Evolutionary conservation across 208 protist genomes (phyloP), one percentile per base, ranked within the genome.

Genomic region (Leptomonas pyrrhocoris): DNA sequence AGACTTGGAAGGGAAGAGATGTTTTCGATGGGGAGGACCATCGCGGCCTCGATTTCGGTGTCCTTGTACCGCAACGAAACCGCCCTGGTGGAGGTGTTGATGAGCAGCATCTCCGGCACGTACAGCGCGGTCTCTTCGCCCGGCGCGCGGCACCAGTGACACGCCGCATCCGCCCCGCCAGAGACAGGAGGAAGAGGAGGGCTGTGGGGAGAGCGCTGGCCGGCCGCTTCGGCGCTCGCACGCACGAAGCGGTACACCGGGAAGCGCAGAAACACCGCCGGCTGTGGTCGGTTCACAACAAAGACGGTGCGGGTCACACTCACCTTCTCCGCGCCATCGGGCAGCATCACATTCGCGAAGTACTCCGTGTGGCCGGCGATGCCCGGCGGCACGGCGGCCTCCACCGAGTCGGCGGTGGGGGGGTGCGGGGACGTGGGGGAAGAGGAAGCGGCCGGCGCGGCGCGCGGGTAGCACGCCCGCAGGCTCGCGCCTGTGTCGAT

Each of bases 261-360:
- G 46, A 92, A 86, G 30, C 82, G 77, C 55, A 77, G 31, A 27
- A 65, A 77, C 34, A 42, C 49, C 6, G 56, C 64, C 0, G 64
- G 66, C 31, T 74, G 73, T 13, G 84, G 76, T 1, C 89, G 77
- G 68, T 92, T 92, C 21, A 85, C 63, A 21, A 94, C 74, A 68
- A 94, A 92, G 23, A 90, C 73, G 13, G 82, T 90, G 50, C 78
- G 77, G 46, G 74, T 78, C 45, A 91, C 68, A 18, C 64, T 69
- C 16, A 85, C 68, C 50, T 90, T 92, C 61, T 94, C 89, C 8
- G 84, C 84, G 25, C 89, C 85, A 59, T 94, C 89, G 34, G 89
- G 89, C 19, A 94, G 81, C 89, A 94, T 94, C 30, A 88, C 73
- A 48, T 83, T 86, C 46, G 89, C 89, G 54, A 90, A 86, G 75